Evolutionary conservation across 495 filamentous ascomycete genomes (phyloP), one percentile per base, ranked within the genome.

Genomic region (Aspergillus carlsbadensis): DNA sequence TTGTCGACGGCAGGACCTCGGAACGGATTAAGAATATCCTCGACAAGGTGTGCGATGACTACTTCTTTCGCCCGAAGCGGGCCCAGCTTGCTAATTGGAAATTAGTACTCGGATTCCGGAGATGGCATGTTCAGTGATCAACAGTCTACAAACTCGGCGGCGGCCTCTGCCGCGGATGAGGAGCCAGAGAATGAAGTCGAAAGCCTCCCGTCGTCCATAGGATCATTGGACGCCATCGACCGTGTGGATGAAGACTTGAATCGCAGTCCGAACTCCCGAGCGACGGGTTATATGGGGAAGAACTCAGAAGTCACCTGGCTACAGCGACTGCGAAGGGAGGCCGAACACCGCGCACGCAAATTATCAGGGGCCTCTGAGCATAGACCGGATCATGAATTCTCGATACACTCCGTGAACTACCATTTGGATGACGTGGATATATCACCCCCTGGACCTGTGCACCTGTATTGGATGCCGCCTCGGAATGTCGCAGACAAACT

Each of bases 241-340:
- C 71, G 76, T 11, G 76, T 86, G n/a, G 72, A 82, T 39, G 81
- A 87, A 61, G 86, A 88, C 44, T 62, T 81, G 13, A 84, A 84
- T 59, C 75, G 75, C 22, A 80, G 63, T 26, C 73, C 78, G 56
- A 64, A 68, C 37, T 67, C 75, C n/a, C 60, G 77, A 48, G 75
- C 78, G 3, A 86, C 81, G 10, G 86, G 86, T 0, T 87, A 80
- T 63, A 75, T 87, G 65, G 86, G 86, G 11, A 86, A 86, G 58
- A 85, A 81, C 47, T 88, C 84, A 0, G 84, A 86, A 47, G 65
- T 87, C 13, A 77, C 74, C 24, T 88, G 86, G 85, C 78, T 87
- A 60, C 82, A 83, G 64, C 65, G 73, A 46, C 57, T 76, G 13
- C 67, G 74, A 39, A 65, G 64, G 58, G 70, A 76, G 51, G 66